Evolutionary conservation across 257 asterid species (phyloP), one percentile per base, ranked within the genome.

Genomic region (Capsicum chinense): DNA sequence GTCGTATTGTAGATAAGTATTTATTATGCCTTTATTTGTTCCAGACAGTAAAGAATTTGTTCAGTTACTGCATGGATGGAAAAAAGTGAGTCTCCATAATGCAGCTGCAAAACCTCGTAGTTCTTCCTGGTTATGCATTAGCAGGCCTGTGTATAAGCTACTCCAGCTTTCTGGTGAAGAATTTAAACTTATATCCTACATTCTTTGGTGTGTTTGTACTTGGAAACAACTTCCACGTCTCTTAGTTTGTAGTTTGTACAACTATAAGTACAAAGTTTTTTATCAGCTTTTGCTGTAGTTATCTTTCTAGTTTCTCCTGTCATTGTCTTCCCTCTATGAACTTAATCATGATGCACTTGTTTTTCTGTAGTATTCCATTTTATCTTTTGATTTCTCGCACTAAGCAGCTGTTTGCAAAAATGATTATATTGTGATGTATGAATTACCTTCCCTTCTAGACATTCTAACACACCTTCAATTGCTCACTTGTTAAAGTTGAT

Each of bases 81-180:
- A 54, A 67, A 71, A 52, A 14, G 8, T 54, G 26, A 54, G 50
- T 54, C 66, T 78, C 33, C 33, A 1, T 78, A 33, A 3, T 78
- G 26, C 48, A 78, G 81, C 82, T 78, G 26, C 64, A 78, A 78
- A 64, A 78, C 82, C 50, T 16, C 64, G 4, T 76, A 50, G 47
- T 76, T 76, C 64, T 33, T 54, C 58, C 59, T 76, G n/a, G 14
- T 76, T 52, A 52, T 26, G 60, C 48, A 52, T 76, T 76, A 26
- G 13, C 79, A 21, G 57, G 81, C 10, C 59, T 52, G 14, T 52
- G 62, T 21, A 69, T 69, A 54, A 54, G 66, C 82, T 33, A 33
- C 82, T 78, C 44, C 82, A 78, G 66, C 26, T 54, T 78, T 78
- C 50, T 54, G 82, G 59, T 33, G 66, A 54, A 78, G 64, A 48